These are phyloP conservation scores for Vanderwaltozyma tropicalis DNA, from an alignment of 805 yeast genomes.

Conservation along the genomic window DNA sequence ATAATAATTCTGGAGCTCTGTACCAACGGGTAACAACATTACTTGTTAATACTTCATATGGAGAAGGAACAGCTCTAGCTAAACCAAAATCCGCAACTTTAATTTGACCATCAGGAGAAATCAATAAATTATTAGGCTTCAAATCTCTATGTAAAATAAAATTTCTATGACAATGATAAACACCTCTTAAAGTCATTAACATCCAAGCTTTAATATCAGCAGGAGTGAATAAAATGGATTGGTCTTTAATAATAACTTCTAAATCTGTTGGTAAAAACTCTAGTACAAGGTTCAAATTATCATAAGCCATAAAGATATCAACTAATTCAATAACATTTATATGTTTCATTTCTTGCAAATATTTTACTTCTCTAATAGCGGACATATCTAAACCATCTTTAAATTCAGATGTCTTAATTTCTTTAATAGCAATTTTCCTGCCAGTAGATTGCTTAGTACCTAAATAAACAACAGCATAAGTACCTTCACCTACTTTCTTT, in stretches of 20 bases:
- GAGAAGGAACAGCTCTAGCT: constrained; percentile 74
- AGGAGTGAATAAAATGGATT: constrained; percentile 61
- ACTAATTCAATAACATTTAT: constrained; percentile 75
- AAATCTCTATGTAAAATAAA: constrained; percentile 85
- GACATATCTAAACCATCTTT: constrained; percentile 97
- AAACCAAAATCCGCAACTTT: constrained; percentile 88
- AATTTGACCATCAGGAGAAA: constrained; percentile 79
- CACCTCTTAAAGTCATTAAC: constrained; percentile 86
- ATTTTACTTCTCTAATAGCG: constrained; percentile 88
- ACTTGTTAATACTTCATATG: constrained; percentile 70
- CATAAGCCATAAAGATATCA: constrained; percentile 69
- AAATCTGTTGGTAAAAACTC: constrained; percentile 90
- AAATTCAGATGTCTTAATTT: constrained; percentile 87
- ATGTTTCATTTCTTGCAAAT: constrained; percentile 70
- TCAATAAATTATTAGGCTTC: constrained; percentile 81
- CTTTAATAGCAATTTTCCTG: constrained; percentile 80
- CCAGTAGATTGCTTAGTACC: constrained; percentile 44
- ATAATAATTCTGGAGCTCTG: constrained; percentile 85
- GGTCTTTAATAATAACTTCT: constrained; percentile 81
- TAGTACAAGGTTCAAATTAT: constrained; percentile 68
- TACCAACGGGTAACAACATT: constrained; percentile 98
- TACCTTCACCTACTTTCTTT: constrained; percentile 95
- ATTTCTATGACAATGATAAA: constrained; percentile 91
- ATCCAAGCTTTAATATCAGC: constrained; percentile 91
- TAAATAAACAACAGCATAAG: constrained; percentile 90